Conservation (phyloP, 345 rosid species). For the Eucalyptus cloeziana region DNA sequence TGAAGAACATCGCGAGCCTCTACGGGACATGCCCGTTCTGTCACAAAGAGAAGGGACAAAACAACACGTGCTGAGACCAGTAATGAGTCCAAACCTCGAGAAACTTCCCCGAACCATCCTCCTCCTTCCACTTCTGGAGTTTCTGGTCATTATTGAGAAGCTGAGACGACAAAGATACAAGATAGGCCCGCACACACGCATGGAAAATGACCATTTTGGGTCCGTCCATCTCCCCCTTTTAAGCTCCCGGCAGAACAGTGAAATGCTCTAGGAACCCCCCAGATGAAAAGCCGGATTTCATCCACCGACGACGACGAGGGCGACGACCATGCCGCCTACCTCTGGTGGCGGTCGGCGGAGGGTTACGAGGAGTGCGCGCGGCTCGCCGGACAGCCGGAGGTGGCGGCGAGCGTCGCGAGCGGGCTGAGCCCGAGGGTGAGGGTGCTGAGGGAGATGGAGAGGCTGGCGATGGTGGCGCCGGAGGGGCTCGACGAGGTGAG, state of each 20-base stretch:
- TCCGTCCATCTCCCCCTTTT: background rate
- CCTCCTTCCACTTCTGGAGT: background rate
- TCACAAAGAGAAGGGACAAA: background rate
- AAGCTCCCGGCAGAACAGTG: background rate
- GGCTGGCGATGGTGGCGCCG: constrained; percentile 36
- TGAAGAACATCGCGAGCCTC: background rate
- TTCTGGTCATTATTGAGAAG: background rate
- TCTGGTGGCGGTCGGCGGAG: constrained; percentile 47
- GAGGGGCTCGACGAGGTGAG: constrained; percentile 49
- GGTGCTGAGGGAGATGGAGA: constrained; percentile 37
- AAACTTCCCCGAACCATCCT: background rate
- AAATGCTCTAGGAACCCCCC: background rate
- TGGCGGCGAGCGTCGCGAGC: background rate
- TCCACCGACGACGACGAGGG: constrained; percentile 16
- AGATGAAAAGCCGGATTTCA: constrained; percentile 26
- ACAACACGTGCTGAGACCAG: background rate
- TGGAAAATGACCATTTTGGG: background rate
- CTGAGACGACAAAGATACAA: background rate
- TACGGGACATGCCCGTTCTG: background rate
- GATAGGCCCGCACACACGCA: background rate
- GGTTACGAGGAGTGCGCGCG: constrained; percentile 6
- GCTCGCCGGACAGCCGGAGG: constrained; percentile 1
- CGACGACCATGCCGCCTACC: background rate
- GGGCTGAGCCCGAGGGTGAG: constrained; percentile 28
- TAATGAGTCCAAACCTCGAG: background rate